These are phyloP conservation scores for Monilinia fructigena DNA, from an alignment of 2,329 filamentous ascomycete genomes.

Conservation along the genomic window DNA sequence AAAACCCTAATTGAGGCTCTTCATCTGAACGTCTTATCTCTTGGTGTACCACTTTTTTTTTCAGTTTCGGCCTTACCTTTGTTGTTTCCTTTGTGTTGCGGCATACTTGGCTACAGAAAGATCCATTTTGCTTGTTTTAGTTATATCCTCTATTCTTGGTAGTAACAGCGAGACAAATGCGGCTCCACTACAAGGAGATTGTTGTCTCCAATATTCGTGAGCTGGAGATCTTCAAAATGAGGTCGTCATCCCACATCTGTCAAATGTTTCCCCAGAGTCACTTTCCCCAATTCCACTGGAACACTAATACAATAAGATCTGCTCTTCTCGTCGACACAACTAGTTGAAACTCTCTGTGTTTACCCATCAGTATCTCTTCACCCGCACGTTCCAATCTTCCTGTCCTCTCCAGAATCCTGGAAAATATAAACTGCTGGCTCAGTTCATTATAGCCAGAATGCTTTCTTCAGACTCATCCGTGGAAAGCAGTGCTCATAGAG, in stretches of 20 bases:
- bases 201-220: constrained; percentile 1
- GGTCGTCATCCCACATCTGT: constrained; percentile 13
- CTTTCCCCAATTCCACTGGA: constrained; percentile 16
- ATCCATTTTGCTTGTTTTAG: constrained; percentile 17
- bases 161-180: constrained; percentile 13
- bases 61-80: constrained; percentile 17
- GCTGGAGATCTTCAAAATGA: constrained; percentile 20
- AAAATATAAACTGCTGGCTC: constrained; percentile 21
- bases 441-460: constrained; percentile 21
- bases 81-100: constrained; percentile 23
- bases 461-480: background rate
- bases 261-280: constrained; percentile 13
- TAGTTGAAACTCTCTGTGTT: constrained; percentile 12
- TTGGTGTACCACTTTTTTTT: constrained; percentile 13
- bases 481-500: background rate
- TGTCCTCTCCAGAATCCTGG: constrained; percentile 1
- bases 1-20: constrained; percentile 11
- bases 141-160: constrained; percentile 17
- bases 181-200: constrained; percentile 19
- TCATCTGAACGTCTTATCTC: constrained; percentile 11
- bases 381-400: background rate
- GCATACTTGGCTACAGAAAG: constrained; percentile 16
- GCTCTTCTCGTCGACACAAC: constrained; percentile 6
- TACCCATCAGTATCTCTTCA: background rate
- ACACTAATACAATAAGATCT: constrained; percentile 13